Conservation (phyloP, 208 protist genomes). For the Trypanosoma scelopori region DNA sequence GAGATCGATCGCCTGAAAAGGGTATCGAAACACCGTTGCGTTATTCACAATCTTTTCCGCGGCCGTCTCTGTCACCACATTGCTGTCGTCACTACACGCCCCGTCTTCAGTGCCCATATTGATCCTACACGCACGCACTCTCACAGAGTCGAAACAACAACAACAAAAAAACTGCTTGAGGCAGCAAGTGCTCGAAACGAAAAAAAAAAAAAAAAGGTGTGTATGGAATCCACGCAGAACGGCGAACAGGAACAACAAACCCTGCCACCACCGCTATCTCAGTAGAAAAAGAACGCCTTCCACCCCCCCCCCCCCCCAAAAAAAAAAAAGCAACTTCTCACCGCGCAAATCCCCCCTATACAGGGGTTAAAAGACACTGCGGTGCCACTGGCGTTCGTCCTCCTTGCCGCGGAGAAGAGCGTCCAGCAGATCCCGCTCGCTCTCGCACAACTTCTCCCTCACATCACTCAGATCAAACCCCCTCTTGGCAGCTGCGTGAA, state of each 20-base stretch:
- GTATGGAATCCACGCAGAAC: no score
- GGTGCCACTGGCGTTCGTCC: constrained; percentile 50
- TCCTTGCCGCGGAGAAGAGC: constrained; percentile 38
- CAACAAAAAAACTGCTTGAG: no score
- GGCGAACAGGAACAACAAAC: no score
- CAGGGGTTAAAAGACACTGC: constrained; percentile 16
- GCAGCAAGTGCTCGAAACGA: background rate
- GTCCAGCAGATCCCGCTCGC: constrained; percentile 62
- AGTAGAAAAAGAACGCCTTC: no score
- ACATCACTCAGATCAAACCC: constrained; percentile 75
- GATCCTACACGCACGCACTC: no score
- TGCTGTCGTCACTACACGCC: constrained; percentile 4
- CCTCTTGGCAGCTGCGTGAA: constrained; percentile 61
- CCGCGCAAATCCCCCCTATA: background rate
- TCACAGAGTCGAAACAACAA: no score
- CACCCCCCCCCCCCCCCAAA: no score
- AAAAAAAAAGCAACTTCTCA: background rate
- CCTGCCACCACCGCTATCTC: background rate
- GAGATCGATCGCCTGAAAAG: constrained; percentile 63
- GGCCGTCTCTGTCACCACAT: constrained; percentile 15
- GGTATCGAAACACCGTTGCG: constrained; percentile 61
- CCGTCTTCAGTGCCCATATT: constrained; percentile 8
- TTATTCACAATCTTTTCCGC: constrained; percentile 34
- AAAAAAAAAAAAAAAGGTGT: constrained; percentile 9
- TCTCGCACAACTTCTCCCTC: constrained; percentile 65